These are phyloP conservation scores for Colletotrichum sansevieriae DNA, from an alignment of 2,329 filamentous ascomycete genomes.

Conservation along the genomic window DNA sequence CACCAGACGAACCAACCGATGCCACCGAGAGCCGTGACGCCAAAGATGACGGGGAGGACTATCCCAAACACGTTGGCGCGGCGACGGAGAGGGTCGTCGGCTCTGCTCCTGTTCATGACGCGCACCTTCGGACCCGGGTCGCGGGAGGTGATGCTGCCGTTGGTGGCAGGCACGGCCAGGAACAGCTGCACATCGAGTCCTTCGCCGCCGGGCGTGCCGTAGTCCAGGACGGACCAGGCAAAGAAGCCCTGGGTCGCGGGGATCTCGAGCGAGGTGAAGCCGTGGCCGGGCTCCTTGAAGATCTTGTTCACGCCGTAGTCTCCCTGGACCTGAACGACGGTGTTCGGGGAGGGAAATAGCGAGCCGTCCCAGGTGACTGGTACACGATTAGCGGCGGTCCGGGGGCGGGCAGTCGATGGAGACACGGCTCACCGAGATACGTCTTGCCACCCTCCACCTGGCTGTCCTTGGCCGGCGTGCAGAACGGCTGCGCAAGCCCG, in stretches of 20 bases:
- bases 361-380: slow-evolving; percentile 42
- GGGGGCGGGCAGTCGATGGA: neutral
- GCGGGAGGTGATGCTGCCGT: slow-evolving; percentile 27
- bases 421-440: slow-evolving; percentile 37
- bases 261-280: slow-evolving; percentile 37
- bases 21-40: slow-evolving; percentile 24
- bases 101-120: slow-evolving; percentile 8
- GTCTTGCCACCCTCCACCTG: slow-evolving; percentile 37
- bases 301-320: slow-evolving; percentile 32
- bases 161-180: slow-evolving; percentile 34
- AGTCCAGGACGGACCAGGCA: slow-evolving; percentile 32
- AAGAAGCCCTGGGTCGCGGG: slow-evolving; percentile 40
- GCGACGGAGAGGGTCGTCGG: neutral
- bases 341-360: slow-evolving; percentile 37
- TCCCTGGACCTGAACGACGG: slow-evolving; percentile 38
- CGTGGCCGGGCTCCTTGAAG: slow-evolving; percentile 30
- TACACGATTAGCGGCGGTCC: slow-evolving; percentile 20
- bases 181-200: slow-evolving; percentile 34
- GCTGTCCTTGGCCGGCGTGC: slow-evolving; percentile 31
- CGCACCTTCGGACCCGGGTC: slow-evolving; percentile 39
- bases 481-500: slow-evolving; percentile 39
- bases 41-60: slow-evolving; percentile 37
- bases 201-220: slow-evolving; percentile 27
- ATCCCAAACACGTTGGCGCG: slow-evolving; percentile 33
- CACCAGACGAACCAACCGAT: slow-evolving; percentile 39